Conservation (phyloP, 2,329 filamentous ascomycete species). For the Neofusicoccum umdonicola region DNA sequence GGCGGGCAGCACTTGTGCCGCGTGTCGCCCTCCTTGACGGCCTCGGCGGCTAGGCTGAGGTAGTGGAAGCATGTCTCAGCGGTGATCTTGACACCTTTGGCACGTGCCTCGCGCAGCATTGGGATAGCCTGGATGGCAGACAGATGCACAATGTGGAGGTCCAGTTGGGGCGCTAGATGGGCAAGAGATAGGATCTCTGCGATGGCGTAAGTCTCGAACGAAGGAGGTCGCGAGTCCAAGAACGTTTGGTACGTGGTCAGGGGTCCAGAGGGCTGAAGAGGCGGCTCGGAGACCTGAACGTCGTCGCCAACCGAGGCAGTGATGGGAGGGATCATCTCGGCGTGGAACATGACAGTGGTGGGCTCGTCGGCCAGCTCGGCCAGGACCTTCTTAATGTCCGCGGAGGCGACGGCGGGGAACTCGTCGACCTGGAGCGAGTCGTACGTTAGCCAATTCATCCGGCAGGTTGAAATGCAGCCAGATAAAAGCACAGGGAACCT, state of each 20-base stretch:
- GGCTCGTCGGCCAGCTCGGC: conserved; percentile 72
- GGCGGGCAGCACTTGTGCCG: conserved; percentile 94
- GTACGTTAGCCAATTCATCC: conserved; percentile 21
- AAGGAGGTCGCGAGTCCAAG: conserved; percentile 81
- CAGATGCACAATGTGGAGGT: conserved; percentile 90
- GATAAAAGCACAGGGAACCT: conserved; percentile 40
- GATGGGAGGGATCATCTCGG: conserved; percentile 94
- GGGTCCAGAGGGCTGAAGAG: conserved; percentile 67
- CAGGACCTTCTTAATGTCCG: conserved; percentile 79
- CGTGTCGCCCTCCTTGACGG: conserved; percentile 80
- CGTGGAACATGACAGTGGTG: conserved; percentile 98
- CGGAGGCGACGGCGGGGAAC: conserved; percentile 83
- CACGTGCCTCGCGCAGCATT: conserved; percentile 70
- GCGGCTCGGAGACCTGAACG: conserved; percentile 67
- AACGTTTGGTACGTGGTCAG: conserved; percentile 84
- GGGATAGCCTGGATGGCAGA: conserved; percentile 88
- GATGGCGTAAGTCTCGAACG: conserved; percentile 89
- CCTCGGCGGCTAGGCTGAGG: conserved; percentile 77
- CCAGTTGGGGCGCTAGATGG: conserved; percentile 73
- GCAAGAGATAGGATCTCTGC: conserved; percentile 81
- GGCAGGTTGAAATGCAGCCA: background rate
- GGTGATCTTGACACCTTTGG: conserved; percentile 76
- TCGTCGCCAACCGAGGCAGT: conserved; percentile 75
- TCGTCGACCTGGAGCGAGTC: conserved; percentile 70
- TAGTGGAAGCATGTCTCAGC: conserved; percentile 97